These are phyloP conservation scores for Penicillium palitans DNA, from an alignment of 2,329 filamentous ascomycete species.

Conservation along the genomic window DNA sequence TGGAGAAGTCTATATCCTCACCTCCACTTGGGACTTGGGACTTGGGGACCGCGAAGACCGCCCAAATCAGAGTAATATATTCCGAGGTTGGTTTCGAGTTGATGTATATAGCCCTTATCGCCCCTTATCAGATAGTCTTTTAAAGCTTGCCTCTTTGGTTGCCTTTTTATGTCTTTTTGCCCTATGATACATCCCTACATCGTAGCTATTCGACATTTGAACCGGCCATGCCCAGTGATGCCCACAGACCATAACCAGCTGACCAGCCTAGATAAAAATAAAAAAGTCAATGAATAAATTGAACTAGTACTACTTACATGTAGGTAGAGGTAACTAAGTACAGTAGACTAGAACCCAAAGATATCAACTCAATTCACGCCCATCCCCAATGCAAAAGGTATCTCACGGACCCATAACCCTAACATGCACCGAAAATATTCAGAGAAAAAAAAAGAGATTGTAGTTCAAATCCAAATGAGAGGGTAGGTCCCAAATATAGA, in stretches of 20 bases:
- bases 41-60: not conserved
- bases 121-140: not conserved
- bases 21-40: not conserved
- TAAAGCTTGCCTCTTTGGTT: not conserved
- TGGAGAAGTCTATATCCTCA: not conserved
- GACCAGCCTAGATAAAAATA: not conserved
- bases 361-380: constrained; percentile 6
- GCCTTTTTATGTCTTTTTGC: not conserved
- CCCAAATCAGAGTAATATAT: not conserved
- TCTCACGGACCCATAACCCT: constrained; percentile 1
- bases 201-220: not conserved
- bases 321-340: not conserved
- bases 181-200: not conserved
- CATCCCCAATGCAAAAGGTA: constrained; percentile 10
- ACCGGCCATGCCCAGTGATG: too few relatives aligned
- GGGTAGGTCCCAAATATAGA: not conserved
- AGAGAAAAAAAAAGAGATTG: constrained; percentile 12
- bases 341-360: not conserved
- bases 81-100: not conserved
- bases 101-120: not conserved
- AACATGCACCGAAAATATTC: constrained; percentile 10
- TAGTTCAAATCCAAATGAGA: not conserved
- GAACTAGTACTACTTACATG: not conserved
- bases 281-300: not conserved
- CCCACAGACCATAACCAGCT: not conserved